Base-by-base conservation (phyloP, 371 early-diverging fungal species). In the Dinochytrium kinnereticum region DNA sequence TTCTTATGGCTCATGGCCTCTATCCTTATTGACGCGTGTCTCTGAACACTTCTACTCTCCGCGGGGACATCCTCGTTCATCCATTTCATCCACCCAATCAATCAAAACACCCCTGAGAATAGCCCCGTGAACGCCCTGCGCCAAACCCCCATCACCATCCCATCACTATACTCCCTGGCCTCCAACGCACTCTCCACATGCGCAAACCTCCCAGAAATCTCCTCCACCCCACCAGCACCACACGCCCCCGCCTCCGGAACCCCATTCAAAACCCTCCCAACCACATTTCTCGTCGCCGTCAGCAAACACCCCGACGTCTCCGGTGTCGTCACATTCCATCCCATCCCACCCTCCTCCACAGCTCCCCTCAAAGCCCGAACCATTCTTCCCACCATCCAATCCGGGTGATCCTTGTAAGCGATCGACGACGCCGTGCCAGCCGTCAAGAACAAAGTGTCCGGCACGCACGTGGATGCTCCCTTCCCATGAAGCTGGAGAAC, bases 401-500 rank as follows among this genome's bases (percentile, higher is more conserved):
- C 7, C 13, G 36, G 36, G 61, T 61, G 3, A 36, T 15, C 7
- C 34, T 7, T 61, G 61, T 61, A 61, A 3, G 34, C 61, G 61
- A 30, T 37, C 61, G 34, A 3, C 34, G 17, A 13, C 13, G 34
- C 30, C 36, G 37, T 31, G 10, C 61, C 61, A 36, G 61, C 61
- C 3, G 36, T 33, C 3, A 31, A 5, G 37, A 61, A 61, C 28
- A 34, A 7, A 7, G 61, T 33, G 34, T 34, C 61, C 3, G 61
- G 17, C 3, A 36, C 10, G 24, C 61, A 61, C 34, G 61, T 34
- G 34, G 30, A 10, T 3, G 30, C 61, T 30, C 61, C 61, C 26
- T 61, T 61, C 5, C 61, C 61, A 36, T 61, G 61, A 36, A 61
- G 31, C 61, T 61, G 61, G 61, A 61, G 36, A 24, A 61, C 24